Conservation (phyloP, 768 basidiomycete genomes). For the Daedalea quercina region DNA sequence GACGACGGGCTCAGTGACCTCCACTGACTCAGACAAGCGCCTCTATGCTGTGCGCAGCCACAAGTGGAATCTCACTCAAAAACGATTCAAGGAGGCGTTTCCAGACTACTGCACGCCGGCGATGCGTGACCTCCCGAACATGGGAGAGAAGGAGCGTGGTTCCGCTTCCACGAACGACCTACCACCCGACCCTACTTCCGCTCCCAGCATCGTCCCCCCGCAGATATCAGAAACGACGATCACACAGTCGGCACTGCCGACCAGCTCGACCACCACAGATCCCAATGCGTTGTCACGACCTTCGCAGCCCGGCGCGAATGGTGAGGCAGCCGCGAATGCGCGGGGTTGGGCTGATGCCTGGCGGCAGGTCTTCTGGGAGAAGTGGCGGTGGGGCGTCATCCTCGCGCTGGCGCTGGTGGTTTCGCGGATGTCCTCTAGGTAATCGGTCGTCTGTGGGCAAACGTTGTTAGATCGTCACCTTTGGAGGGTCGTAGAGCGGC, state of each 20-base stretch:
- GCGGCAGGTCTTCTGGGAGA: slow-evolving; percentile 70
- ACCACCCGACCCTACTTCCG: slow-evolving; percentile 12
- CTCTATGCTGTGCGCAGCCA: slow-evolving; percentile 75
- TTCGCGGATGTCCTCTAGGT: slow-evolving; percentile 59
- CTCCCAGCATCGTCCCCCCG: not conserved
- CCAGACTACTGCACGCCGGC: slow-evolving; percentile 70
- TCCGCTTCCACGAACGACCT: slow-evolving; percentile 25
- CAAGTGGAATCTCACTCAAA: slow-evolving; percentile 74
- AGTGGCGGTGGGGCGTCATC: slow-evolving; percentile 79
- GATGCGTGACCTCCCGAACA: slow-evolving; percentile 80
- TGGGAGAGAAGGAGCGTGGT: slow-evolving; percentile 78
- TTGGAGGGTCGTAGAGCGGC: no score
- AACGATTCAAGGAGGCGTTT: slow-evolving; percentile 82
- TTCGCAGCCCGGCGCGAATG: slow-evolving; percentile 7
- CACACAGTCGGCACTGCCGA: not conserved
- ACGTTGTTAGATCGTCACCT: no score
- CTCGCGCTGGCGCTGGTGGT: slow-evolving; percentile 74
- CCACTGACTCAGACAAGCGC: slow-evolving; percentile 73
- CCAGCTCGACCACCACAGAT: not conserved
- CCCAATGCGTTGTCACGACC: slow-evolving; percentile 3
- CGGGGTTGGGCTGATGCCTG: slow-evolving; percentile 55
- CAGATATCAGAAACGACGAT: not conserved
- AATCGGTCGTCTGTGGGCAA: not conserved
- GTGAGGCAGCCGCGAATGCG: slow-evolving; percentile 12
- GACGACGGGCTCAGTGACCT: slow-evolving; percentile 89